A percentile compares a stretch with the other conserved stretches of the same genome.
Evolutionary conservation across 148 eudicot species (phyloP).

Genomic region (Rhododendron henanense): DNA sequence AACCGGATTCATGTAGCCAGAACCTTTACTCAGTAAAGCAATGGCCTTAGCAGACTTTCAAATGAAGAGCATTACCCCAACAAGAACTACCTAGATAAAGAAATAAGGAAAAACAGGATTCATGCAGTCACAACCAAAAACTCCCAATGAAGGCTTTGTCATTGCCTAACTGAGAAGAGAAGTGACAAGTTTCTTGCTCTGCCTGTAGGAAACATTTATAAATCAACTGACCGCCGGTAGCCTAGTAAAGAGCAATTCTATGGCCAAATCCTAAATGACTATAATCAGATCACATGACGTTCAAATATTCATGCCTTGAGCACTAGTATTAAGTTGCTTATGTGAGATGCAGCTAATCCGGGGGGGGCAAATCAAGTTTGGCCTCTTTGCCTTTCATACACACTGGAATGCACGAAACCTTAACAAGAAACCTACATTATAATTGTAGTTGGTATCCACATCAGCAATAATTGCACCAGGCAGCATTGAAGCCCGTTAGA

Average conservation of each 20-base stretch:
- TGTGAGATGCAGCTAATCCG: neutral
- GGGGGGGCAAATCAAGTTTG: neutral
- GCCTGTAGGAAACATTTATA: neutral
- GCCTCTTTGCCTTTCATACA: neutral
- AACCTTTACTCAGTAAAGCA: neutral
- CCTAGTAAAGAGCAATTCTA: neutral
- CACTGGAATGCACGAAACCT: neutral
- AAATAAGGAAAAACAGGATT: neutral
- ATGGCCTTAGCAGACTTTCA: neutral
- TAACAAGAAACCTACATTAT: neutral
- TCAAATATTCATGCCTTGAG: neutral
- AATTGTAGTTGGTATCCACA: neutral
- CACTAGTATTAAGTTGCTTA: neutral
- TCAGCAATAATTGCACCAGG: neutral
- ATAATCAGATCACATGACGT: neutral
- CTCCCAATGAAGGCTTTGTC: neutral
- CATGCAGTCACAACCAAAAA: neutral
- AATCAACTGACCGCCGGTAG: neutral
- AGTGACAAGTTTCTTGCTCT: neutral
- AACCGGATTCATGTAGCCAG: neutral
- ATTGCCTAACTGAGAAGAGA: neutral
- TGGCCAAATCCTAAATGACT: neutral
- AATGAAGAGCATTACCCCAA: neutral
- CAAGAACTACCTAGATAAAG: neutral
- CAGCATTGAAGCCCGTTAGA: neutral